phyloP scores from a whole-genome alignment of 768 basidiomycete species.

The Termitomyces sp. region DNA sequence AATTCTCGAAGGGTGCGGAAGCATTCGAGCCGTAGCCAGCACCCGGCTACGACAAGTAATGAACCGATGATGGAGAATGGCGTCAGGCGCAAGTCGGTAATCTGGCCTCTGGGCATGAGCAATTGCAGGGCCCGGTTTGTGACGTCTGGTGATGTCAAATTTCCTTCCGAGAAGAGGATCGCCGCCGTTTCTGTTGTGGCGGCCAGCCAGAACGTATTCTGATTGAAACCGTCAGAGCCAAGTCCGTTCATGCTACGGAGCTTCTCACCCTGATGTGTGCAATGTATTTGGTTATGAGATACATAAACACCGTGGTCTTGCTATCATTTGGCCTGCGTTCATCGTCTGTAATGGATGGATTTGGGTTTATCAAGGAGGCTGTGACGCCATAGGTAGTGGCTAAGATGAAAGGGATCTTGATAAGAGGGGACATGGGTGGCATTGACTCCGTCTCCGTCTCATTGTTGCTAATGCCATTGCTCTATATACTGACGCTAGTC shows the following conservation, averaged over 20 bases:
- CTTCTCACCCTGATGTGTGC: slow-evolving; percentile 1
- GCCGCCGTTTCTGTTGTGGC: slow-evolving; percentile 1
- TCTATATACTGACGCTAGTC: too few species aligned
- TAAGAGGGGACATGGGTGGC: not conserved
- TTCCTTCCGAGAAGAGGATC: not conserved
- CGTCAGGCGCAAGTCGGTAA: slow-evolving; percentile 11
- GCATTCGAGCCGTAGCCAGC: slow-evolving; percentile 31
- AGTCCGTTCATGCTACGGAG: not conserved
- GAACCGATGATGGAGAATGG: slow-evolving; percentile 28
- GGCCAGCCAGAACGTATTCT: slow-evolving; percentile 1
- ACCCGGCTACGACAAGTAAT: slow-evolving; percentile 22
- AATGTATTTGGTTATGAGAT: not conserved
- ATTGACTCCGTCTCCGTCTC: too few species aligned
- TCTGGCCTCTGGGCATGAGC: not conserved
- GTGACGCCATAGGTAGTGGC: not conserved
- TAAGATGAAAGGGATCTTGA: slow-evolving; percentile 6
- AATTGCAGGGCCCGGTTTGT: not conserved
- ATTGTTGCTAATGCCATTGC: too few species aligned
- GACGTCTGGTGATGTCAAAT: not conserved
- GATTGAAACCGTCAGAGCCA: not conserved
- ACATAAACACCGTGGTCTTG: not conserved
- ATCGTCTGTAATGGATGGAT: not conserved
- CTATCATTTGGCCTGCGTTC: slow-evolving; percentile 2
- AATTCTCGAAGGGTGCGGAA: slow-evolving; percentile 30
- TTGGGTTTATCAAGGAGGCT: slow-evolving; percentile 3